These are phyloP conservation scores for Leishmania tropica DNA, from an alignment of 208 protist species.

Conservation along the genomic window DNA sequence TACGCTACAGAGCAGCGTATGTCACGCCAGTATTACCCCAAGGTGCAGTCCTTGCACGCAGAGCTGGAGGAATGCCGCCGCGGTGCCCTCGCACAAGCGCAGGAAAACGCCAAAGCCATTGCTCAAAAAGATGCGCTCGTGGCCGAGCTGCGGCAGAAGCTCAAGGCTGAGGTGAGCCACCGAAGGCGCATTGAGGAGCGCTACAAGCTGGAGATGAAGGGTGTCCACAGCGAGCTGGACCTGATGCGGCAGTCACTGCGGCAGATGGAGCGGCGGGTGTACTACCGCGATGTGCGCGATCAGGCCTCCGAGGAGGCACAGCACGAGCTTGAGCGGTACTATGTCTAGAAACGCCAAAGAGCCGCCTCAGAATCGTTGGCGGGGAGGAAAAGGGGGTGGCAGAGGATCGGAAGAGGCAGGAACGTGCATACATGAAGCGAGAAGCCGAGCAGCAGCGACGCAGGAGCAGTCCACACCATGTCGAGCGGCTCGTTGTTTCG, in stretches of 20 bases:
- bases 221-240: slow-evolving; percentile 76
- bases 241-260: slow-evolving; percentile 79
- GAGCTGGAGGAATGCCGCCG: slow-evolving; percentile 33
- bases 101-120: slow-evolving; percentile 16
- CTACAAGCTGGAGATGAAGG: slow-evolving; percentile 60
- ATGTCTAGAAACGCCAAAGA: not conserved
- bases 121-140: slow-evolving; percentile 23
- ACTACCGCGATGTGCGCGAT: slow-evolving; percentile 47
- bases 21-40: slow-evolving; percentile 32
- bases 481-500: not conserved
- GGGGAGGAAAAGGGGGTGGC: not conserved
- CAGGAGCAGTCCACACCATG: not conserved
- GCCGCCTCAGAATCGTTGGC: not conserved
- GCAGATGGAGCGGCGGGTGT: slow-evolving; percentile 76
- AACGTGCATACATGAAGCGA: not conserved
- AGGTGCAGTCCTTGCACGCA: slow-evolving; percentile 39
- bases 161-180: slow-evolving; percentile 29
- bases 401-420: not conserved
- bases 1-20: slow-evolving; percentile 29
- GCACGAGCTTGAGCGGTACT: slow-evolving; percentile 35
- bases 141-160: slow-evolving; percentile 22
- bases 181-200: slow-evolving; percentile 48
- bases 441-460: not conserved
- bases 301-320: slow-evolving; percentile 21
- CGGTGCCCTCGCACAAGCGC: slow-evolving; percentile 5